These are phyloP conservation scores for Oxyria digyna DNA, from an alignment of 148 eudicot genomes.

Conservation along the genomic window DNA sequence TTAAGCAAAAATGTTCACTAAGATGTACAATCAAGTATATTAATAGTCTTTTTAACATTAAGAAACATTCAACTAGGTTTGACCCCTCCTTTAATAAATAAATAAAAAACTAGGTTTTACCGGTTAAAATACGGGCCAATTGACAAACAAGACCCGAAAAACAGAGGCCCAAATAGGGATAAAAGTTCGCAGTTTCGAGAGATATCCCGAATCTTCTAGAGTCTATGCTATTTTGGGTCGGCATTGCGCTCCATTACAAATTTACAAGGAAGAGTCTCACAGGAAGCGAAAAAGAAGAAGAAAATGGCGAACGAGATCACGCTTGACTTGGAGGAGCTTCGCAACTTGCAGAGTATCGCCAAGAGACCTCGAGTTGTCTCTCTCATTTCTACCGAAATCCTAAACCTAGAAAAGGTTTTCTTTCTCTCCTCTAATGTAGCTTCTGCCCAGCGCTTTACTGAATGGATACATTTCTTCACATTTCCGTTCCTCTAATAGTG, in stretches of 20 bases:
- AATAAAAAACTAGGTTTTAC: no score
- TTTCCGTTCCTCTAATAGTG: background rate
- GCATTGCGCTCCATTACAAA: background rate
- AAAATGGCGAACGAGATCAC: constrained; percentile 51
- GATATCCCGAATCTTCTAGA: no score
- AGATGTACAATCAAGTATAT: no score
- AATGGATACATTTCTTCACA: background rate
- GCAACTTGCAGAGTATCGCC: constrained; percentile 49
- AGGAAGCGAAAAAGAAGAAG: background rate
- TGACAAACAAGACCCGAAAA: no score
- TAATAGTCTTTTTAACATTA: no score
- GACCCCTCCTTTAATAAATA: no score
- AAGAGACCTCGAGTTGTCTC: constrained; percentile 65
- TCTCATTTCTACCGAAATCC: constrained; percentile 60
- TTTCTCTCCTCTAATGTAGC: background rate
- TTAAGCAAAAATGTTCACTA: no score
- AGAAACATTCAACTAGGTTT: no score
- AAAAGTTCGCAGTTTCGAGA: no score
- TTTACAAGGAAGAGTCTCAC: background rate
- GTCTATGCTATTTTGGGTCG: background rate
- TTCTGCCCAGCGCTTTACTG: background rate
- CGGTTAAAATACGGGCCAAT: no score
- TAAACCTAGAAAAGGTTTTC: constrained; percentile 45
- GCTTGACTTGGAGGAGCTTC: constrained; percentile 63
- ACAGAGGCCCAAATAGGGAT: no score